These are phyloP conservation scores for Ceratocystis albifundus DNA, from an alignment of 2,329 filamentous ascomycete species.

Conservation along the genomic window DNA sequence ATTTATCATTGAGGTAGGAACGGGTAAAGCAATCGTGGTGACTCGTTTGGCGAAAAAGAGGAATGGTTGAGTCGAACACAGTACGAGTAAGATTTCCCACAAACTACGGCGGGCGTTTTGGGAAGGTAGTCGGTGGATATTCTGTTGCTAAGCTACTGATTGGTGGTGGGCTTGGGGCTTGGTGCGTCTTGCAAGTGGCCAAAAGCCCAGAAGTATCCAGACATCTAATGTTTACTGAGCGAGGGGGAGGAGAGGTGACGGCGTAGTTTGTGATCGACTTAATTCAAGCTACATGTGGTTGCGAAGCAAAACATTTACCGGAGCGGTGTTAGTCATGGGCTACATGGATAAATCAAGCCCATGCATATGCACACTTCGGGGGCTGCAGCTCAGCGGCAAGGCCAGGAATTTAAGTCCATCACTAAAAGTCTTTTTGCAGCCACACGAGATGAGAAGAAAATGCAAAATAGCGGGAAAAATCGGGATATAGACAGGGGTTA, in stretches of 20 bases:
- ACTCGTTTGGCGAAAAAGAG: not conserved
- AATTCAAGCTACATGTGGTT: not conserved
- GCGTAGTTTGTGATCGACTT: not conserved
- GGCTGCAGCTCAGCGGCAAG: not conserved
- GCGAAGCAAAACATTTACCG: not conserved
- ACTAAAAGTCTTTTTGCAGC: not conserved
- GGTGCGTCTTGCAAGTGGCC: not conserved
- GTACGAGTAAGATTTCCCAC: not conserved
- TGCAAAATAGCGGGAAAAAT: not conserved
- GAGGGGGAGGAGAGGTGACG: not conserved
- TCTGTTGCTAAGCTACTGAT: not conserved
- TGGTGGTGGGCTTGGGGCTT: not conserved
- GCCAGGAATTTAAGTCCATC: not conserved
- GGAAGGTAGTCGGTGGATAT: not conserved
- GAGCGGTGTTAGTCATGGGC: not conserved
- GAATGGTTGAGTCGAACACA: not conserved
- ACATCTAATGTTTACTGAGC: not conserved
- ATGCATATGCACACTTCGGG: not conserved
- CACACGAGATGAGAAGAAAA: not conserved
- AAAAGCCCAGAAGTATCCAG: conserved; percentile 10
- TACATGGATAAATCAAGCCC: not conserved
- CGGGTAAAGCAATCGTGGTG: too few species aligned
- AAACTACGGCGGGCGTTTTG: not conserved
- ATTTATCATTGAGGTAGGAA: not conserved
- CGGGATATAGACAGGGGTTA: not conserved